Base-by-base conservation (phyloP, 2,329 filamentous ascomycete species). In the Cryphonectria radicalis region DNA sequence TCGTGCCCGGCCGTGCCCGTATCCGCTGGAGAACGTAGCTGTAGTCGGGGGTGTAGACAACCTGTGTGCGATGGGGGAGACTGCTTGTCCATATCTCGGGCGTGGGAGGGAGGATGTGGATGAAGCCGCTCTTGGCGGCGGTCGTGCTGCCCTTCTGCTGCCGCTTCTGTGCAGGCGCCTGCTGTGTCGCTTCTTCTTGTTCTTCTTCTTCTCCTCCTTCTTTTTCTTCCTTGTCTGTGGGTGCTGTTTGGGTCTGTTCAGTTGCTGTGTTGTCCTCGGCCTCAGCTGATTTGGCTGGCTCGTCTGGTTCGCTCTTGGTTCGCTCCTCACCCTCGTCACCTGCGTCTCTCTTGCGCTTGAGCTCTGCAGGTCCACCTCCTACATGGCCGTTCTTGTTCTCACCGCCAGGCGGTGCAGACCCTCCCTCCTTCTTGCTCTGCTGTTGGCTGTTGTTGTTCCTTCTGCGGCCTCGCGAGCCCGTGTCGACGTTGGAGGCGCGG, bases 31-130 rank as follows among this genome's bases (percentile, higher is more conserved):
- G 84, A 65, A 96, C 89, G 78, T 94, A 96, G 82, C 93, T 95
- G 81, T 94, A 95, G 79, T 96, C 93, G 22, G 93, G 92, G 0
- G 92, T 95, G 79, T 96, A 96, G 68, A 96, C 93, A 53, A 96
- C 93, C 78, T 96, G 93, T 0, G 93, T 96, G 73, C 93, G 86
- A 79, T 96, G 93, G 1, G 93, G 93, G 64, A 96, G 81, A 71
- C 91, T 93, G 69, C 88, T 88, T 0, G 93, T 96, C 93, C 93
- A 96, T 32, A 93, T 86, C 80, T 96, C 93, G 5, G 93, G 93
- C 0, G 93, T 94, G 0, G 93, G 93, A 17, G 91, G 90, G 22
- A 96, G 84, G 25, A 96, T 83, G 80, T 96, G 93, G 66, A 93
- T 87, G 79, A 96, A 96, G 35, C 93, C 93, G 75, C 90, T 87